Evolutionary conservation across 345 rosid genomes (phyloP).

Genomic region (Zanthoxylum bungeanum): DNA sequence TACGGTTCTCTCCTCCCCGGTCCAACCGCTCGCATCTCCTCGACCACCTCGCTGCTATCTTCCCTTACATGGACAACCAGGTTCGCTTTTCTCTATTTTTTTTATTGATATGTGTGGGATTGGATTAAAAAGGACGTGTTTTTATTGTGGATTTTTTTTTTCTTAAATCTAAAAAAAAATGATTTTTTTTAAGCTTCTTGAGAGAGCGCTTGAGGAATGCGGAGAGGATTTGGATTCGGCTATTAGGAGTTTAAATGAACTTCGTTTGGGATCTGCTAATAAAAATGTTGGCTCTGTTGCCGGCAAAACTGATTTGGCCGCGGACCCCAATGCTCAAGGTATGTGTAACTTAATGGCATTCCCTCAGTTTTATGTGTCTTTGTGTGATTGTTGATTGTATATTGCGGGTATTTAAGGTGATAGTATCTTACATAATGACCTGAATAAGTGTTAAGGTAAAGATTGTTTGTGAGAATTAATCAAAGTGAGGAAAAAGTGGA

Average conservation of each 20-base stretch:
- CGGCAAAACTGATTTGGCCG: conserved; percentile 25
- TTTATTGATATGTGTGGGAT: no score
- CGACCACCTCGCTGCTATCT: conserved; percentile 51
- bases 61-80: conserved; percentile 84
- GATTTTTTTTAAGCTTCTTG: conserved; percentile 53
- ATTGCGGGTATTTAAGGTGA: not conserved
- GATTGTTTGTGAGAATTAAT: not conserved
- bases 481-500: not conserved
- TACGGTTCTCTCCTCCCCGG: conserved; percentile 51
- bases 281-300: conserved; percentile 23
- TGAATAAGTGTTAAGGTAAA: not conserved
- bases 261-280: conserved; percentile 66
- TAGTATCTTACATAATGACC: not conserved
- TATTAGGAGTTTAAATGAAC: conserved; percentile 77
- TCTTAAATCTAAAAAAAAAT: not conserved
- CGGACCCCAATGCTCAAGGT: conserved; percentile 50
- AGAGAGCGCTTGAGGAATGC: conserved; percentile 72
- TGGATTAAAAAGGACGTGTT: no score
- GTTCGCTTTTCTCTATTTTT: conserved; percentile 16
- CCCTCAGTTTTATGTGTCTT: not conserved
- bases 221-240: conserved; percentile 88
- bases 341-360: no score
- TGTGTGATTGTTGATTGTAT: not conserved
- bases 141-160: no score
- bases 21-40: conserved; percentile 26